Conservation (phyloP, 805 yeast genomes). For the Wickerhamomyces pijperi region DNA sequence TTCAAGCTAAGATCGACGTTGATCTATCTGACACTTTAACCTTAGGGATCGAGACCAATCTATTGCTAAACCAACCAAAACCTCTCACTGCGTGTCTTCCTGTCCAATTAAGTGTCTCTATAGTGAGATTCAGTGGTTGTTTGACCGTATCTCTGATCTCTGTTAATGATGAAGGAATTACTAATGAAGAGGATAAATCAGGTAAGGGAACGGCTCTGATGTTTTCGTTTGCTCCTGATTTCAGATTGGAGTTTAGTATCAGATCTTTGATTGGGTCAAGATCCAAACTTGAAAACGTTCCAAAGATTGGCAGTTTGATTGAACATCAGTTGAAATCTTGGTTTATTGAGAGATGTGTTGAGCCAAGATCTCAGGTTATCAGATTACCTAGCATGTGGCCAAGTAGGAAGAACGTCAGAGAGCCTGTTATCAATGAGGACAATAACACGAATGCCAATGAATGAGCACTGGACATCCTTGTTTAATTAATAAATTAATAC, state of each 20-base stretch:
- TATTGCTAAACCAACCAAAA: slow-evolving; percentile 72
- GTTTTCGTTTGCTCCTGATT: slow-evolving; percentile 88
- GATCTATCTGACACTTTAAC: slow-evolving; percentile 82
- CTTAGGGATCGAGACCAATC: slow-evolving; percentile 70
- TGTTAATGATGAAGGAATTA: slow-evolving; percentile 11
- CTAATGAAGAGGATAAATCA: slow-evolving; percentile 7
- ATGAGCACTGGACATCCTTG: background rate
- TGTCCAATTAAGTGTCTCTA: slow-evolving; percentile 70
- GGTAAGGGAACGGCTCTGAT: slow-evolving; percentile 59
- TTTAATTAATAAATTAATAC: too few species aligned
- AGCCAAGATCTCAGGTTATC: slow-evolving; percentile 84
- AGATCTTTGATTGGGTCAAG: slow-evolving; percentile 86
- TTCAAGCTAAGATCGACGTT: slow-evolving; percentile 86
- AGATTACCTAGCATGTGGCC: slow-evolving; percentile 87
- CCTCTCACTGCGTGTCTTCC: slow-evolving; percentile 84
- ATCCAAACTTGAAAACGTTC: slow-evolving; percentile 85
- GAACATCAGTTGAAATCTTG: slow-evolving; percentile 76
- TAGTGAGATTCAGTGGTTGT: slow-evolving; percentile 86
- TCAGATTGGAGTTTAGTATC: slow-evolving; percentile 78
- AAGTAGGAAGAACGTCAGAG: slow-evolving; percentile 43
- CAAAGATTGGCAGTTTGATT: slow-evolving; percentile 76
- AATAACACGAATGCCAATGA: background rate
- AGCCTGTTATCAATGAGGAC: slow-evolving; percentile 15
- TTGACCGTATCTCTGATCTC: slow-evolving; percentile 51
- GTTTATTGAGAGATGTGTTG: slow-evolving; percentile 89